Percentiles rank a stretch among this genome's conserved stretches.
Conservation (phyloP, 371 early-diverging fungal species). For the Scutellospora calospora region DNA sequence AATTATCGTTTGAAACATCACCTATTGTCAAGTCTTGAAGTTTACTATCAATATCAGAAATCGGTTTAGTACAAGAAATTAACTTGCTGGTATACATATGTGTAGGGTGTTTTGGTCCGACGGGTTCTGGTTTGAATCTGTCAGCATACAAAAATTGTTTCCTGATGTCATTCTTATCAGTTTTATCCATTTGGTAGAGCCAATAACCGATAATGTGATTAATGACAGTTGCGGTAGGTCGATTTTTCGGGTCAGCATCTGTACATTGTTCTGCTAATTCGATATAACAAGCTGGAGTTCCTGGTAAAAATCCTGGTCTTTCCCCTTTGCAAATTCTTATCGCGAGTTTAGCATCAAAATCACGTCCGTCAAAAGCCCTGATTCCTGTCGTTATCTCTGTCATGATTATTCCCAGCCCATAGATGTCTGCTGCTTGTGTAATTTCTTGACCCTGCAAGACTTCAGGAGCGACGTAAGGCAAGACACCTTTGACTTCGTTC, state of each 20-base stretch:
- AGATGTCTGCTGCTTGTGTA: neutral
- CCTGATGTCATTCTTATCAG: no score
- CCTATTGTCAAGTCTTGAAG: no score
- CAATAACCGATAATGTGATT: no score
- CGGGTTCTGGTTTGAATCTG: no score
- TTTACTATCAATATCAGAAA: no score
- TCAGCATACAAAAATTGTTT: no score
- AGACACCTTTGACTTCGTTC: neutral
- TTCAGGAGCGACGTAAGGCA: neutral
- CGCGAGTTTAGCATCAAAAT: neutral
- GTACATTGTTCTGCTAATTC: neutral
- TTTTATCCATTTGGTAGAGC: no score
- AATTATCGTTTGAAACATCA: no score
- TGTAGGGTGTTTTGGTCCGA: no score
- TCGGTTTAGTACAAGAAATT: no score
- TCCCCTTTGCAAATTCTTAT: neutral
- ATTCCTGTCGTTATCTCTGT: neutral
- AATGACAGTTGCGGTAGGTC: neutral
- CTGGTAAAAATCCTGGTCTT: neutral
- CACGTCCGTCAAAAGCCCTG: neutral
- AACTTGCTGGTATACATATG: no score
- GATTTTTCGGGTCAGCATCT: conserved; percentile 7
- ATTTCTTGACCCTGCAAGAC: neutral
- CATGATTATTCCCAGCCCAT: conserved; percentile 9
- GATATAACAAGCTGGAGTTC: neutral